Percentiles rank a stretch among this genome's conserved stretches.
Conservation (phyloP, 495 filamentous ascomycete genomes). For the Xylaria scruposa region DNA sequence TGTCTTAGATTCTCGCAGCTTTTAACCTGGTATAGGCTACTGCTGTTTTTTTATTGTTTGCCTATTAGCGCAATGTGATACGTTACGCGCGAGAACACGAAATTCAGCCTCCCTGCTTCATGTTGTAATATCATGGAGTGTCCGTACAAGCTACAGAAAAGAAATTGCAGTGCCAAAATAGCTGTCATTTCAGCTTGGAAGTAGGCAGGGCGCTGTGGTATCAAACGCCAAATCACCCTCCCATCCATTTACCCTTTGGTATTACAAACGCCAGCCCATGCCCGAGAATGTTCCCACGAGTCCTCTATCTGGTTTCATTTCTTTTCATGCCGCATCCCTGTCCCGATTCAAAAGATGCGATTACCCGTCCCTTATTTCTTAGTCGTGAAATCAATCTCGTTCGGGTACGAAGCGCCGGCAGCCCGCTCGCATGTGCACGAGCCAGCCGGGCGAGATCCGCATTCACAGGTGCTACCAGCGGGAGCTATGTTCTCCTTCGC, state of each 20-base stretch:
- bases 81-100: background rate
- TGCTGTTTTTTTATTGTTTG: background rate
- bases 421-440: constrained; percentile 87
- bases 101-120: background rate
- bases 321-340: background rate
- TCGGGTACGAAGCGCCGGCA: constrained; percentile 51
- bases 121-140: too few species aligned
- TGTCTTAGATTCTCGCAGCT: background rate
- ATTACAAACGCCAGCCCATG: constrained; percentile 7
- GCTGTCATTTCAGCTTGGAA: background rate
- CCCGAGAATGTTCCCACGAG: background rate
- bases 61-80: background rate
- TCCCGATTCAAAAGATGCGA: background rate
- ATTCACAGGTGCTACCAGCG: constrained; percentile 66
- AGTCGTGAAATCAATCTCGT: constrained; percentile 85
- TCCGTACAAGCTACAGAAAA: too few species aligned
- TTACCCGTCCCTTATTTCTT: constrained; percentile 46
- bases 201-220: background rate
- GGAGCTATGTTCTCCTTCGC: constrained; percentile 71
- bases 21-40: background rate
- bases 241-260: background rate
- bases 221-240: background rate
- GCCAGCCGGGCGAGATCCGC: constrained; percentile 74
- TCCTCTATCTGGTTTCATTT: background rate
- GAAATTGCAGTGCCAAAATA: background rate